Conservation (phyloP, 495 filamentous ascomycete species). For the Neurospora sublineolata region DNA sequence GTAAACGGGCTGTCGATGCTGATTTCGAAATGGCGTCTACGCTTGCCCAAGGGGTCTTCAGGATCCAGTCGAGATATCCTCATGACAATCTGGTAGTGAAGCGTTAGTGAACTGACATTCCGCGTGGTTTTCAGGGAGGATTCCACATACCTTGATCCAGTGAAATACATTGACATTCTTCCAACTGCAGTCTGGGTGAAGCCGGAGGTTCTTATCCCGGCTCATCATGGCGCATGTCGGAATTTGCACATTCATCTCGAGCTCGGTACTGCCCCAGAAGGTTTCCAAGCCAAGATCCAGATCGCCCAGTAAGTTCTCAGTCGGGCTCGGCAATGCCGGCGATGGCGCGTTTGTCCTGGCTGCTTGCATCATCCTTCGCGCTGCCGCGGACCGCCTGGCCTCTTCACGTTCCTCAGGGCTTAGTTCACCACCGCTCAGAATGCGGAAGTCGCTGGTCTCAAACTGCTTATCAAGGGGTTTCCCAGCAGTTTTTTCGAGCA, state of each 20-base stretch:
- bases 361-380: conserved; percentile 29
- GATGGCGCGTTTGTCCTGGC: conserved; percentile 18
- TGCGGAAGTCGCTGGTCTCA: conserved; percentile 64
- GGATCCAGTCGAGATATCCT: conserved; percentile 81
- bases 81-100: conserved; percentile 68
- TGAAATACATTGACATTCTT: conserved; percentile 94
- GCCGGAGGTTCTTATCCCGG: conserved; percentile 56
- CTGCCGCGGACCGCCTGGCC: conserved; percentile 28
- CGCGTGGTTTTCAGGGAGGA: neutral
- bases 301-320: conserved; percentile 73
- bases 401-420: conserved; percentile 30
- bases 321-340: conserved; percentile 33
- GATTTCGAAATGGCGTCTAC: conserved; percentile 92
- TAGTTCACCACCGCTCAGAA: conserved; percentile 70
- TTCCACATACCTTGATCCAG: conserved; percentile 86
- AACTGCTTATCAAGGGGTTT: conserved; percentile 66
- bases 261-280: conserved; percentile 77
- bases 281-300: conserved; percentile 51
- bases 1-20: conserved; percentile 98
- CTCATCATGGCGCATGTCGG: conserved; percentile 87
- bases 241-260: conserved; percentile 92
- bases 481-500: conserved; percentile 88
- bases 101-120: conserved; percentile 12
- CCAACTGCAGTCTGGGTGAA: conserved; percentile 94
- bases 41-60: conserved; percentile 60